Percentiles rank a stretch among this genome's conserved stretches.
Conservation (phyloP, 2,329 filamentous ascomycete genomes). For the Ophiocordyceps camponoti-rufipedis region DNA sequence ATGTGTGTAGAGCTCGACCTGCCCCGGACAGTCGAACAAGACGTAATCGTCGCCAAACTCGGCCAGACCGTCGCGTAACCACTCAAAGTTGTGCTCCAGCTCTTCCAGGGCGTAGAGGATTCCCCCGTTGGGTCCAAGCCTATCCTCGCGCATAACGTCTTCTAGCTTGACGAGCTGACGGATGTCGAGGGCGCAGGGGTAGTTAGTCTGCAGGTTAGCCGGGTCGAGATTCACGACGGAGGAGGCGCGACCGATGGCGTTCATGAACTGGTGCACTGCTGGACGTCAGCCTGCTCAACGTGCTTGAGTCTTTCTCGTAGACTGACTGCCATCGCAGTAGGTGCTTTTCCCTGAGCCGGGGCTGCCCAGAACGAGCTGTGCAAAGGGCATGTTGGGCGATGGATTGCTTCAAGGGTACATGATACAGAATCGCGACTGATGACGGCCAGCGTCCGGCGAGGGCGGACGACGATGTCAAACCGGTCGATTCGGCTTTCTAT, state of each 20-base stretch:
- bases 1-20: constrained; percentile 94
- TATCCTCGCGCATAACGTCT: constrained; percentile 84
- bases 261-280: constrained; percentile 87
- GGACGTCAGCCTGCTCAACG: neutral
- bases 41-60: constrained; percentile 79
- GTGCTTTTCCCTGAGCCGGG: constrained; percentile 94
- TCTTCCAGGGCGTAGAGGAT: constrained; percentile 90
- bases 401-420: constrained; percentile 9
- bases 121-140: constrained; percentile 80
- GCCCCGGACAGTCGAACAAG: constrained; percentile 88
- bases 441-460: neutral
- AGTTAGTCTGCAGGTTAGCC: constrained; percentile 83
- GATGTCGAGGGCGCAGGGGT: constrained; percentile 80
- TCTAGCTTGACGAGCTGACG: constrained; percentile 77
- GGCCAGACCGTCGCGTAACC: constrained; percentile 67
- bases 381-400: constrained; percentile 33
- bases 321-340: constrained; percentile 82
- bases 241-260: constrained; percentile 84
- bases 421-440: neutral
- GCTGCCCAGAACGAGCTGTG: constrained; percentile 78
- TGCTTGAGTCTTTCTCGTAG: neutral
- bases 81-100: constrained; percentile 83
- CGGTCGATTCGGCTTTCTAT: neutral
- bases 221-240: constrained; percentile 94
- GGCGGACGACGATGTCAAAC: neutral